Conservation (phyloP, 2,329 filamentous ascomycete species). For the Leptographium galeiforme region DNA sequence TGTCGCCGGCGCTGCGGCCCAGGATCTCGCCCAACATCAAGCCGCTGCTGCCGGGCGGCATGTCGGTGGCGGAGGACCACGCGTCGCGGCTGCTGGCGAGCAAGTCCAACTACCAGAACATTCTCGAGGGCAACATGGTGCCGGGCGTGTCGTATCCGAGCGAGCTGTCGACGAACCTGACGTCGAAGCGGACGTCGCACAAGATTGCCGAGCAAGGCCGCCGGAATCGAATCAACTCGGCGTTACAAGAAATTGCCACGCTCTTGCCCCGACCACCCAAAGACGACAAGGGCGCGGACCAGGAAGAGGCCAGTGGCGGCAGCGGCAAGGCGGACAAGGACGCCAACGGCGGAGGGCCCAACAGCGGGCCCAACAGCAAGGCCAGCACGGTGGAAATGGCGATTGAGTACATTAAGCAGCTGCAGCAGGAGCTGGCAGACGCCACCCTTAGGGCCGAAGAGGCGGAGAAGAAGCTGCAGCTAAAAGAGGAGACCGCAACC, state of each 20-base stretch:
- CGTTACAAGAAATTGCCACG: conserved; percentile 78
- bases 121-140: conserved; percentile 81
- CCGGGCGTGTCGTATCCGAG: conserved; percentile 85
- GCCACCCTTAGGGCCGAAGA: conserved; percentile 50
- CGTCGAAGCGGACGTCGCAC: conserved; percentile 91
- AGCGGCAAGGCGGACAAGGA: conserved; percentile 46
- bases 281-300: conserved; percentile 16
- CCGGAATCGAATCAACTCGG: conserved; percentile 87
- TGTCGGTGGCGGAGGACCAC: conserved; percentile 41
- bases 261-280: conserved; percentile 47
- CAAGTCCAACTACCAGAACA: conserved; percentile 97
- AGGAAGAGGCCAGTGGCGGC: conserved; percentile 10
- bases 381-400: conserved; percentile 95
- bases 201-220: conserved; percentile 96
- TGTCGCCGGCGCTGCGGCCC: conserved; percentile 75
- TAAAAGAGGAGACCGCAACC: background rate
- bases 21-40: conserved; percentile 92
- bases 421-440: conserved; percentile 60
- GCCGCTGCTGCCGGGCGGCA: conserved; percentile 57
- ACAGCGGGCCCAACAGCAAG: conserved; percentile 60
- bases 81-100: conserved; percentile 69
- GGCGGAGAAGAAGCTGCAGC: conserved; percentile 46
- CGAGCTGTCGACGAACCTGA: conserved; percentile 82
- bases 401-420: conserved; percentile 82
- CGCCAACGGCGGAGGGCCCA: conserved; percentile 34